Base-by-base conservation (phyloP, 2,329 filamentous ascomycete species). In the Epichloe sylvatica region DNA sequence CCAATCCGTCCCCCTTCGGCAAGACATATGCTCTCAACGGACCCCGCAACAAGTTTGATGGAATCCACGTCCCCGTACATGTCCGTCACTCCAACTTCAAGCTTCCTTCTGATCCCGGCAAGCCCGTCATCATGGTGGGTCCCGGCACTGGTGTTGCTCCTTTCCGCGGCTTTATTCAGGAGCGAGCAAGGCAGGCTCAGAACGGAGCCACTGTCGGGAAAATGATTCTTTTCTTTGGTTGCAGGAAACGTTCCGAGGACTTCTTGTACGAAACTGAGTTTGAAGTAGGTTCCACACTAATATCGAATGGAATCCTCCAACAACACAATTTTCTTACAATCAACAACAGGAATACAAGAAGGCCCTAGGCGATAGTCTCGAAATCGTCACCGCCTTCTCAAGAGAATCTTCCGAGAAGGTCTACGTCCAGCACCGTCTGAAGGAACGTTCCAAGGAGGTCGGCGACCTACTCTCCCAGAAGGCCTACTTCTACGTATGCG, bases 51-150 rank as follows among this genome's bases (percentile, higher is more conserved):
- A 97, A 94, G 71, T 98, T 97, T 67, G 87, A 95, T 60, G 91
- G 91, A 53, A 83, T 96, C 53, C 90, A 94, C 62, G 84, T 97
- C 23, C 92, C 92, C 3, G 87, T 98, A 13, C 92, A 98, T 64
- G 82, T 98, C 52, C 87, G 92, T 56, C 91, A 96, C 71, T 97
- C 92, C 56, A 98, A 97, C 74, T 98, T 98, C 80, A 97, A 97
- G 74, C 80, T 98, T 33, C 92, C 92, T 8, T 96, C 92, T 15
- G 90, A 98, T 61, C 89, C 92, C 4, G 80, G 84, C 45, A 94
- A 94, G 70, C 92, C 92, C 33, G 74, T 98, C 59, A 94, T 98
- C 66, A 90, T 96, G 82, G 81, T 97, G 58, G 92, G 92, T 23
- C 92, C 92, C 12, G 92, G 92, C 63, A 97, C 92, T 48, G 92